Base-by-base conservation (phyloP, 495 filamentous ascomycete genomes). In the Aspergillus campestris region DNA sequence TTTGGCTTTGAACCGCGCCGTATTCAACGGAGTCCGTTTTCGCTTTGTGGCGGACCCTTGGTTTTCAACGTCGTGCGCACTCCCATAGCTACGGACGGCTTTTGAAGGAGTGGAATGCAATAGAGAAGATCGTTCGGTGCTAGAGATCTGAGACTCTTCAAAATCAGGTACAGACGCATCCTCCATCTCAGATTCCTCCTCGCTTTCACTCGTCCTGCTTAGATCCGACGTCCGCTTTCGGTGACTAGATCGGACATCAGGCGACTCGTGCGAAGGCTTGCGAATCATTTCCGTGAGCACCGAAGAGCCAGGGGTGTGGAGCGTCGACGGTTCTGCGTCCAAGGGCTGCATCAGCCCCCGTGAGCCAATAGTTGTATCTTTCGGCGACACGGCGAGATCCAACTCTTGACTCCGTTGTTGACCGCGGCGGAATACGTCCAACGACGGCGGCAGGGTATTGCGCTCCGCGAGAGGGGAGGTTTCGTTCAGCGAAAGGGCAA, bases 281-380 rank as follows among this genome's bases (percentile, higher is more conserved):
- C 67, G 76, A 38, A 87, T 71, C 79, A 87, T 74, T 40, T 70
- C 74, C 9, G 83, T 74, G 45, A 87, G 62, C 47, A 78, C 75
- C 38, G 84, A 87, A 9, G 72, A 71, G 5, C 74, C 55, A 18
- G 66, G 36, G 10, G 49, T 33, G 12, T 49, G 49, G 8, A 42
- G 32, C 3, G 49, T 13, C 6, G 43, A 44, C 9, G 36, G 18
- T 33, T 38, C 36, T 13, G 34, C 34, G 24, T 38, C 34, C 6
- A 29, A 57, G 61, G 28, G 55, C 40, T 53, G 34, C 38, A 51
- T 18, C 57, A 47, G 28, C 29, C 13, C 34, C 31, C 41, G 34
- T 24, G 18, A 24, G 18, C 18, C 18, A 31, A 43, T 42, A 15
- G 39, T 27, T 9, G 48, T 46, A 15, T 40, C 35, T 3, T 27